A percentile compares a stretch with the other conserved stretches of the same genome.
phyloP scores from a whole-genome alignment of 495 filamentous ascomycete species.

The Lentithecium fluviatile region DNA sequence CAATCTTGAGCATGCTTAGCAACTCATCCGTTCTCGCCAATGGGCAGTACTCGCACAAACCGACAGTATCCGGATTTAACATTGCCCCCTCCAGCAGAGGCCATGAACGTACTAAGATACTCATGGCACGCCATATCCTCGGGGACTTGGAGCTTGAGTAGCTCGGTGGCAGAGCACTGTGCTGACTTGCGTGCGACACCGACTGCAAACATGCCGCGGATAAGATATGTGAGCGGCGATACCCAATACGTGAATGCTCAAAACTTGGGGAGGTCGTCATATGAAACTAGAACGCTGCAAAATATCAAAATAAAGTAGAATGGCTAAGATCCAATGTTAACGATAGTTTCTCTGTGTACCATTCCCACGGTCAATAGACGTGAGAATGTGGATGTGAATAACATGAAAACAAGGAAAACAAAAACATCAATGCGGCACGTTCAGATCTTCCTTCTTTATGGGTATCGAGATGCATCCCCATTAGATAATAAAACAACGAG shows the following conservation, averaged over 20 bases:
- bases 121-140: not conserved
- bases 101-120: too few species aligned
- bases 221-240: conserved; percentile 8
- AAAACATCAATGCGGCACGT: not conserved
- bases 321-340: not conserved
- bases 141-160: not conserved
- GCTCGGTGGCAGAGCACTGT: conserved; percentile 1
- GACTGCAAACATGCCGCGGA: conserved; percentile 3
- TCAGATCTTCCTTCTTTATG: not conserved
- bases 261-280: not conserved
- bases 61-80: too few species aligned
- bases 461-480: not conserved
- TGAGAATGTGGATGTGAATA: conserved; percentile 7
- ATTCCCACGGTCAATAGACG: conserved; percentile 5
- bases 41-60: too few species aligned
- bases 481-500: not conserved
- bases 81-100: too few species aligned
- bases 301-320: conserved; percentile 13
- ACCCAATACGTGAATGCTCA: conserved; percentile 22
- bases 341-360: not conserved
- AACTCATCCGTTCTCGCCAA: too few species aligned
- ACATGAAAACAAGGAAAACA: not conserved
- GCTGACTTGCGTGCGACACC: not conserved
- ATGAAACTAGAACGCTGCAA: conserved; percentile 6
- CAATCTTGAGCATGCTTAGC: too few species aligned